A percentile compares a stretch with the other conserved stretches of the same genome.
These are phyloP conservation scores for Skeletonema grethae DNA, from an alignment of 108 stramenopile genomes.

Conservation along the genomic window DNA sequence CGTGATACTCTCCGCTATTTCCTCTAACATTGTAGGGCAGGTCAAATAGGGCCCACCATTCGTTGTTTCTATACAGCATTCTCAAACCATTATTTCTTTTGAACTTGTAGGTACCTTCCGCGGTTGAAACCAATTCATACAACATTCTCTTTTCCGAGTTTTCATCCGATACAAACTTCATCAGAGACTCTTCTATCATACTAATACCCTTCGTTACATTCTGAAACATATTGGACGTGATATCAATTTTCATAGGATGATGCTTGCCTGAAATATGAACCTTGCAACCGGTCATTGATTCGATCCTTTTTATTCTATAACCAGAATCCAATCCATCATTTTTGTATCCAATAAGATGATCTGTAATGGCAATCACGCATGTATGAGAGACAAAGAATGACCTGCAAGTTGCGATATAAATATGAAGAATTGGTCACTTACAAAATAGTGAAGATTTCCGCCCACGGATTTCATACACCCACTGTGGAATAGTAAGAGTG, in stretches of 20 bases:
- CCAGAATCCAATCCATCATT: not conserved
- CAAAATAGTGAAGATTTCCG: not conserved
- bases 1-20: not conserved
- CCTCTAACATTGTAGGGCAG: not conserved
- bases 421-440: not conserved
- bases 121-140: not conserved
- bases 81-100: not conserved
- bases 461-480: not conserved
- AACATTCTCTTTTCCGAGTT: not conserved
- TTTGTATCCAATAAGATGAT: not conserved
- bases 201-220: not conserved
- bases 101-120: not conserved
- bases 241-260: not conserved
- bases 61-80: not conserved
- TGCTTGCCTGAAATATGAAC: not conserved
- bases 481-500: not conserved
- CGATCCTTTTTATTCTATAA: not conserved
- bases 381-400: not conserved
- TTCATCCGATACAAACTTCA: not conserved
- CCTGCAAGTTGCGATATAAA: not conserved
- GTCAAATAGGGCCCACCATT: not conserved
- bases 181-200: not conserved
- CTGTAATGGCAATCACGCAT: not conserved
- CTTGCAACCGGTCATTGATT: not conserved
- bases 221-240: not conserved